phyloP scores from a whole-genome alignment of 768 basidiomycete genomes.

The Lanmaoa pseudosensibilis region DNA sequence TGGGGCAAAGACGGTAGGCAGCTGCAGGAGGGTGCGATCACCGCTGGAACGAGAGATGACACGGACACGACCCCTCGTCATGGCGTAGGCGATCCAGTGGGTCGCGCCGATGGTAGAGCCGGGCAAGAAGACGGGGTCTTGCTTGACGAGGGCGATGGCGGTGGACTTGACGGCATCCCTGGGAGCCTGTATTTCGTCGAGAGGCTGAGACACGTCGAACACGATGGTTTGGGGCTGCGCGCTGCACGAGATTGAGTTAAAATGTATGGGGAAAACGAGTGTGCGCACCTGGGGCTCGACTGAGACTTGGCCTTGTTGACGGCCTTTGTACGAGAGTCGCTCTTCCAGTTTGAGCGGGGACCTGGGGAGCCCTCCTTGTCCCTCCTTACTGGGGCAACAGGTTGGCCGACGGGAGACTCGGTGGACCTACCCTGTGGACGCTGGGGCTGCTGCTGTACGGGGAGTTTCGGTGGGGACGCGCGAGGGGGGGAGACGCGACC shows the following conservation, averaged over 20 bases:
- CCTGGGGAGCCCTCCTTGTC: constrained; percentile 76
- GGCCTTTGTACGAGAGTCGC: constrained; percentile 39
- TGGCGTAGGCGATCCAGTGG: constrained; percentile 91
- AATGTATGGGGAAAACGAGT: not conserved
- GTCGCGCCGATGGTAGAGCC: constrained; percentile 89
- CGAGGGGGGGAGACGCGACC: constrained; percentile 53
- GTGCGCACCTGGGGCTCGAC: constrained; percentile 56
- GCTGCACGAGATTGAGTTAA: constrained; percentile 34
- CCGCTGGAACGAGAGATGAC: constrained; percentile 88
- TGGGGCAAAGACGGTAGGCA: constrained; percentile 60
- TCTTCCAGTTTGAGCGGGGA: constrained; percentile 47
- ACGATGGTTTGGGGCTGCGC: constrained; percentile 66
- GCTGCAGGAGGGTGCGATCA: constrained; percentile 81
- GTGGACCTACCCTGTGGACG: constrained; percentile 49
- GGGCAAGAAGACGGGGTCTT: constrained; percentile 79
- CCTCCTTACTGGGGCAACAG: constrained; percentile 40
- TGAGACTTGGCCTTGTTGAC: constrained; percentile 45
- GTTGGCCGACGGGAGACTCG: constrained; percentile 51
- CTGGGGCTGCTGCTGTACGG: constrained; percentile 42
- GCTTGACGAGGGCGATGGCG: constrained; percentile 84
- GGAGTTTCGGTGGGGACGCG: constrained; percentile 63
- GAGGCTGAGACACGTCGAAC: constrained; percentile 70
- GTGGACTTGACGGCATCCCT: constrained; percentile 83
- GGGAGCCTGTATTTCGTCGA: constrained; percentile 75
- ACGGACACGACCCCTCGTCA: constrained; percentile 88